Evolutionary conservation across 1,284 basidiomycete species (phyloP).

Genomic region (Tylopilus orsonianus): DNA sequence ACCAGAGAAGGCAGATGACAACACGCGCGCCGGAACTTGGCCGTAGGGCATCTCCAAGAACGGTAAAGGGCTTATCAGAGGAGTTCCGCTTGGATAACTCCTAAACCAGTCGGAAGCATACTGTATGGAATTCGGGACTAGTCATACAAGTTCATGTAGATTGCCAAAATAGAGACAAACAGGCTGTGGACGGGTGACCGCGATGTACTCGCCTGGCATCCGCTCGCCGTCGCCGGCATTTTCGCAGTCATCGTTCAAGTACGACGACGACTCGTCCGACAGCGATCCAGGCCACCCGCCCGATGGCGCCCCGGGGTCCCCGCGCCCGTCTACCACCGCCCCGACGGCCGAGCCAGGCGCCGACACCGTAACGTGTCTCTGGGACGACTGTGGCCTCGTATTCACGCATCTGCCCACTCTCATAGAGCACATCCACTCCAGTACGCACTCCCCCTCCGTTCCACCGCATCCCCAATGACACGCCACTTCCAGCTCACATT

Average conservation of each 20-base stretch:
- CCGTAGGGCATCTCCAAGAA: too few relatives aligned
- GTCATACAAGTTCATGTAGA: too few relatives aligned
- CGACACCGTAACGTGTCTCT: constrained; percentile 68
- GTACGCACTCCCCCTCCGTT: constrained; percentile 41
- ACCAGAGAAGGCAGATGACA: too few relatives aligned
- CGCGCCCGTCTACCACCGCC: constrained; percentile 28
- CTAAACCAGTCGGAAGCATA: too few relatives aligned
- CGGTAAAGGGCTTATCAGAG: too few relatives aligned
- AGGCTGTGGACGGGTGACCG: constrained; percentile 11
- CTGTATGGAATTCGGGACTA: too few relatives aligned
- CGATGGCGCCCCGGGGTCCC: constrained; percentile 23
- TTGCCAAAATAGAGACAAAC: constrained; percentile 28
- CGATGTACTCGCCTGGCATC: constrained; percentile 30
- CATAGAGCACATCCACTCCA: constrained; percentile 77
- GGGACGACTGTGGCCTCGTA: constrained; percentile 74
- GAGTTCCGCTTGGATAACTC: too few relatives aligned
- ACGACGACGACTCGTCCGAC: constrained; percentile 30
- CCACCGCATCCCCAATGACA: neutral
- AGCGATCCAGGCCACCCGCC: constrained; percentile 15
- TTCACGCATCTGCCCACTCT: constrained; percentile 71
- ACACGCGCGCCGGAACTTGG: too few relatives aligned
- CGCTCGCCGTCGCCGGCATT: constrained; percentile 36
- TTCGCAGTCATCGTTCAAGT: constrained; percentile 30
- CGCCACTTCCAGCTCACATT: constrained; percentile 61
- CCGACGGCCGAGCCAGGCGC: constrained; percentile 11